Percentiles rank a stretch among this genome's conserved stretches.
phyloP scores from a whole-genome alignment of 495 filamentous ascomycete genomes.

The Penicillium longicatenatum region DNA sequence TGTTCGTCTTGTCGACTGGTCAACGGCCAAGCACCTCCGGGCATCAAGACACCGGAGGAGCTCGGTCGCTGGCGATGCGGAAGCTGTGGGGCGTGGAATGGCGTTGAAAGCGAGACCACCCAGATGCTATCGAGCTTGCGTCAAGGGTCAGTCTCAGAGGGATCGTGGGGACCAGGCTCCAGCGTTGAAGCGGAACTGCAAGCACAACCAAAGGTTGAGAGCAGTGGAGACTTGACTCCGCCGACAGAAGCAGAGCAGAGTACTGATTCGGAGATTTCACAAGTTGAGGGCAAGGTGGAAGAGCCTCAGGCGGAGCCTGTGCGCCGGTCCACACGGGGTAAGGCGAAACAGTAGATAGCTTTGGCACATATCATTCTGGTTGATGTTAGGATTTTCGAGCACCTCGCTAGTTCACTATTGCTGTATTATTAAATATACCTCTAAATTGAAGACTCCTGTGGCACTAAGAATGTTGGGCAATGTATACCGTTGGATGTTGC shows the following conservation, averaged over 20 bases:
- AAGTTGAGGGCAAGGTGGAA: constrained; percentile 1
- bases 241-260: constrained; percentile 28
- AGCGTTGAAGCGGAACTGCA: constrained; percentile 18
- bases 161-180: constrained; percentile 27
- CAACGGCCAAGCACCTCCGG: constrained; percentile 94
- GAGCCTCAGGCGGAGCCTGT: constrained; percentile 19
- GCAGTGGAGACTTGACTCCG: constrained; percentile 31
- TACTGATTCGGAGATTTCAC: constrained; percentile 17
- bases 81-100: constrained; percentile 82
- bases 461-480: neutral
- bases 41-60: constrained; percentile 73
- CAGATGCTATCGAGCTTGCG: constrained; percentile 53
- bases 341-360: constrained; percentile 16
- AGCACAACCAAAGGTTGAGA: constrained; percentile 18
- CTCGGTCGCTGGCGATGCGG: constrained; percentile 89
- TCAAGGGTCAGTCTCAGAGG: constrained; percentile 22
- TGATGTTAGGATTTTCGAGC: neutral
- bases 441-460: neutral
- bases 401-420: neutral
- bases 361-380: neutral
- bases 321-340: constrained; percentile 29
- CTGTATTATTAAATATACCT: neutral
- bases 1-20: constrained; percentile 82
- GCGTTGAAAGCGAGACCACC: constrained; percentile 71
- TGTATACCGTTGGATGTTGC: neutral